These are phyloP conservation scores for Cucurbita pepo DNA, from an alignment of 306 rosid species.

Conservation along the genomic window DNA sequence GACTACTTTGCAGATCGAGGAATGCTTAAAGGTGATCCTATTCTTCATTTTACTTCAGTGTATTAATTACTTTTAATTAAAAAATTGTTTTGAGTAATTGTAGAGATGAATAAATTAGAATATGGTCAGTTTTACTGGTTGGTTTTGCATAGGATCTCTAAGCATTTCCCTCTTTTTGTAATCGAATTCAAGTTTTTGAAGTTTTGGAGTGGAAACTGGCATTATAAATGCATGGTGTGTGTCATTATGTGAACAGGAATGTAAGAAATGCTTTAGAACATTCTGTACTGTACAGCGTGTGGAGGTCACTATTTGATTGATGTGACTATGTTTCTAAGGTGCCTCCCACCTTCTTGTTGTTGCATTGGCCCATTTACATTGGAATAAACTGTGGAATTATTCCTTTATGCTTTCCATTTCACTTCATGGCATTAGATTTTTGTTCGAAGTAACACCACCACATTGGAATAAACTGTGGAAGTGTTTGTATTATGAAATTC, in stretches of 20 bases:
- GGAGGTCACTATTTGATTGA: neutral
- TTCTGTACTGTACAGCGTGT: neutral
- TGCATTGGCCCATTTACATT: neutral
- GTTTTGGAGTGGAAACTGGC: too few relatives aligned
- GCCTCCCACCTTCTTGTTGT: neutral
- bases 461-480: too few relatives aligned
- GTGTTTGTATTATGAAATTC: too few relatives aligned
- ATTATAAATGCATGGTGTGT: neutral
- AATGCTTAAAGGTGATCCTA: neutral
- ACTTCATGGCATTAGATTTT: too few relatives aligned
- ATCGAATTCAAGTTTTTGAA: too few relatives aligned
- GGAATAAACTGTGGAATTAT: neutral
- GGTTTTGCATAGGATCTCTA: too few relatives aligned
- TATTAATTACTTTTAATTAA: too few relatives aligned
- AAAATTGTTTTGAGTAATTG: too few relatives aligned
- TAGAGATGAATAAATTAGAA: too few relatives aligned
- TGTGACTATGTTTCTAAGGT: neutral
- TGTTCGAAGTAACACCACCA: too few relatives aligned
- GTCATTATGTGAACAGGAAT: neutral
- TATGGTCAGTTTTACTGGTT: too few relatives aligned
- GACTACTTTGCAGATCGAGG: neutral
- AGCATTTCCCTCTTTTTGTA: too few relatives aligned
- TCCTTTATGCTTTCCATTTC: neutral
- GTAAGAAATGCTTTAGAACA: neutral
- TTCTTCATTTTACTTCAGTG: neutral